phyloP scores from a whole-genome alignment of 1,284 basidiomycete genomes.

The Naganishia albida region DNA sequence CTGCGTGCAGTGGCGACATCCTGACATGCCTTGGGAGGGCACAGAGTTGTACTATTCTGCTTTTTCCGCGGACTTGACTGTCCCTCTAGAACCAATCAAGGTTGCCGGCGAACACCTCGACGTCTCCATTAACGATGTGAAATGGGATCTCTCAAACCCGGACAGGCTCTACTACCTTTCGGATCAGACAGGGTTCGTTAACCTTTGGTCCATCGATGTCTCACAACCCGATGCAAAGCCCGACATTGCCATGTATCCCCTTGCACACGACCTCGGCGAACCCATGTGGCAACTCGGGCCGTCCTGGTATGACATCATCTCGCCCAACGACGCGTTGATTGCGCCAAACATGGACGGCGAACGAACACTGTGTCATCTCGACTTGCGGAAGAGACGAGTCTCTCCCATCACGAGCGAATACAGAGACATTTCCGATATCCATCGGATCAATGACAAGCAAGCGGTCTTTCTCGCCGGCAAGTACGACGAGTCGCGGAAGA shows the following conservation, averaged over 20 bases:
- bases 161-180: conserved; percentile 46
- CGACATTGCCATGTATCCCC: conserved; percentile 32
- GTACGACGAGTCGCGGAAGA: conserved; percentile 33
- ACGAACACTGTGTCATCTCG: conserved; percentile 34
- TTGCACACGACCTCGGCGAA: conserved; percentile 32
- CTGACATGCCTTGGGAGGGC: conserved; percentile 55
- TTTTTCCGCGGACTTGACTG: background rate
- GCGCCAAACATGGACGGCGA: conserved; percentile 31
- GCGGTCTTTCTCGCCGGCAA: conserved; percentile 38
- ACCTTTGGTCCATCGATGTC: conserved; percentile 32
- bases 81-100: conserved; percentile 6
- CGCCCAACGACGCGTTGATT: conserved; percentile 34
- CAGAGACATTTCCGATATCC: conserved; percentile 34
- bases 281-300: conserved; percentile 43
- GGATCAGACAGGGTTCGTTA: conserved; percentile 44
- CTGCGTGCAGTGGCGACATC: conserved; percentile 47
- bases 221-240: conserved; percentile 10
- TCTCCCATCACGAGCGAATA: conserved; percentile 34
- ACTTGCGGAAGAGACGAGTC: conserved; percentile 34
- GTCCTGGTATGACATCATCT: conserved; percentile 39
- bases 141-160: conserved; percentile 20
- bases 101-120: conserved; percentile 29
- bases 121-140: conserved; percentile 25
- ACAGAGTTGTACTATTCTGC: conserved; percentile 46
- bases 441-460: conserved; percentile 36